phyloP scores from a whole-genome alignment of 2,329 filamentous ascomycete species.

The Arthrobotrys conoides region DNA sequence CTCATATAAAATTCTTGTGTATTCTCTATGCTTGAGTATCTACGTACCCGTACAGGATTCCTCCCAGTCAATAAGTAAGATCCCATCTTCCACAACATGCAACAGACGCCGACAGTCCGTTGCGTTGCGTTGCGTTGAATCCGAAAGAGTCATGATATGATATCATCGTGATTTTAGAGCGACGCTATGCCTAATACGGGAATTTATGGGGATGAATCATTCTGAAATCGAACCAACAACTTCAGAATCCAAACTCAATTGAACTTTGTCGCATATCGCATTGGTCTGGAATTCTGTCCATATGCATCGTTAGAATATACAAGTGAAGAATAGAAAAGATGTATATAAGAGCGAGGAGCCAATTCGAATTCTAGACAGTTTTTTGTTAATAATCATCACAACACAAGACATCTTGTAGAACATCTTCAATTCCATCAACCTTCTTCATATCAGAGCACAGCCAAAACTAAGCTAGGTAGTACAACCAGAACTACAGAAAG shows the following conservation, averaged over 20 bases:
- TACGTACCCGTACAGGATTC: too few relatives aligned
- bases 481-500: neutral
- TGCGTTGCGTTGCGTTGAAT: neutral
- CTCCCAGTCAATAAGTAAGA: too few relatives aligned
- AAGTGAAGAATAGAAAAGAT: neutral
- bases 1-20: too few relatives aligned
- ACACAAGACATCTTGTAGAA: too few relatives aligned
- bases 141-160: neutral
- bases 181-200: conserved; percentile 2
- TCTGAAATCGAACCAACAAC: conserved; percentile 4
- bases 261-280: neutral
- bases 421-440: neutral
- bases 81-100: too few relatives aligned
- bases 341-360: neutral
- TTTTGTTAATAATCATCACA: neutral
- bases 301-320: neutral
- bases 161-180: neutral
- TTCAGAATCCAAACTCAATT: neutral
- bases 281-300: neutral
- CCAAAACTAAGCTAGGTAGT: neutral
- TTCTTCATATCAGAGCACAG: too few relatives aligned
- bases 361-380: neutral
- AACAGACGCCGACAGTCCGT: too few relatives aligned
- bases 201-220: conserved; percentile 21
- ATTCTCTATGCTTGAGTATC: too few relatives aligned